These are phyloP conservation scores for Fusarium nanum DNA, from an alignment of 2,329 filamentous ascomycete genomes.

Conservation along the genomic window DNA sequence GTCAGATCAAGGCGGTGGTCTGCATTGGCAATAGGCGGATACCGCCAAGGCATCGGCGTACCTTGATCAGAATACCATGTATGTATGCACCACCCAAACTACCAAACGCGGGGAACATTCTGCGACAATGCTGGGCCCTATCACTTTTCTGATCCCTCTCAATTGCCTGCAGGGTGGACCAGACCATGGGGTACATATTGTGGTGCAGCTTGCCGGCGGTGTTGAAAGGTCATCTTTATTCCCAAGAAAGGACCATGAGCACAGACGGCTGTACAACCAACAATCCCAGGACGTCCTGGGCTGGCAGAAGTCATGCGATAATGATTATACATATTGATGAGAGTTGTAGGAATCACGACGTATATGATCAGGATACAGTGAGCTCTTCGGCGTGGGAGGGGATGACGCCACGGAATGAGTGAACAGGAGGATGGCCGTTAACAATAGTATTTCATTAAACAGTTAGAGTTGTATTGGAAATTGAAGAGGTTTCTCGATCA, in stretches of 20 bases:
- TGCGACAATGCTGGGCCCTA: neutral
- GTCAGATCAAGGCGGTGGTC: no score
- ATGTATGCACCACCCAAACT: neutral
- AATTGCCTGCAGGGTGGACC: slow-evolving; percentile 40
- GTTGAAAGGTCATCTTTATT: slow-evolving; percentile 69
- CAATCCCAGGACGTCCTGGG: slow-evolving; percentile 62
- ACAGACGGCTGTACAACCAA: slow-evolving; percentile 69
- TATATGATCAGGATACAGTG: no score
- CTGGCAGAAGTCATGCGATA: slow-evolving; percentile 55
- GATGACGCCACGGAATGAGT: neutral
- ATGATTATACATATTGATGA: slow-evolving; percentile 55
- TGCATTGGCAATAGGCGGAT: no score
- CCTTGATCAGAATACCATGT: neutral
- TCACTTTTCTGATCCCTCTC: neutral
- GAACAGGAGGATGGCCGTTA: neutral
- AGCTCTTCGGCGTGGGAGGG: neutral
- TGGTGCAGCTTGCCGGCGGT: slow-evolving; percentile 61
- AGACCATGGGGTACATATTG: slow-evolving; percentile 64
- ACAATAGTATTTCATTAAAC: no score
- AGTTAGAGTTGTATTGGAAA: no score
- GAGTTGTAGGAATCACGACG: neutral
- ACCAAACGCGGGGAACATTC: neutral
- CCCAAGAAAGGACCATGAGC: slow-evolving; percentile 60
- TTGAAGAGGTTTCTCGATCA: neutral
- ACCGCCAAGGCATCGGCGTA: no score